These are phyloP conservation scores for Rhizoclosmatium sp. DNA, from an alignment of 192 early-diverging fungal genomes.

Conservation along the genomic window DNA sequence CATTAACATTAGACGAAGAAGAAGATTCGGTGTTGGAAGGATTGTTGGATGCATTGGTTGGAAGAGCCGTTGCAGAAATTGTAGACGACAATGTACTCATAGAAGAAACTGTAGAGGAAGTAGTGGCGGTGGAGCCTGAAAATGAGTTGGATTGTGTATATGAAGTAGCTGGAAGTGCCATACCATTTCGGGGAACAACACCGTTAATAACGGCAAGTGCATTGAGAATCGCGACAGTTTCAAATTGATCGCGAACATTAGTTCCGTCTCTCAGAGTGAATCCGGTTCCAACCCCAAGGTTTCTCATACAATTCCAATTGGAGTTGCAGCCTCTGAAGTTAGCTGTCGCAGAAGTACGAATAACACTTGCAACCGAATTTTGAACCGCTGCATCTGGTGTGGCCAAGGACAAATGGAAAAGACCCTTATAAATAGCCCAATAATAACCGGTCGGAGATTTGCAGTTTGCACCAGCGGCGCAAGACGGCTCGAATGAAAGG, in stretches of 20 bases:
- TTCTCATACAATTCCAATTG: slow-evolving; percentile 29
- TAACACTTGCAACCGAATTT: not conserved
- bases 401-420: slow-evolving; percentile 13
- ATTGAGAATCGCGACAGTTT: slow-evolving; percentile 32
- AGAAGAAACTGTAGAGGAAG: not conserved
- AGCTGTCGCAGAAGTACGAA: not conserved
- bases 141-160: not conserved
- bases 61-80: too few species aligned
- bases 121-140: not conserved
- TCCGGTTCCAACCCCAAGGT: not conserved
- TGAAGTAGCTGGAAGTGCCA: not conserved
- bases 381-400: not conserved
- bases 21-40: not conserved
- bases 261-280: slow-evolving; percentile 26
- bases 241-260: slow-evolving; percentile 38
- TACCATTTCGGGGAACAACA: too few species aligned
- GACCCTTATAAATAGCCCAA: slow-evolving; percentile 26
- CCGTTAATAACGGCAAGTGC: slow-evolving; percentile 9
- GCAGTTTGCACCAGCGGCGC: not conserved
- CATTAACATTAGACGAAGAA: not conserved
- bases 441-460: slow-evolving; percentile 15
- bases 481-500: not conserved
- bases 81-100: too few species aligned
- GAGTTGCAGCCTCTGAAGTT: slow-evolving; percentile 10
- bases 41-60: too few species aligned